Base-by-base conservation (phyloP, 257 asterid species). In the Solanum medicagineum region DNA sequence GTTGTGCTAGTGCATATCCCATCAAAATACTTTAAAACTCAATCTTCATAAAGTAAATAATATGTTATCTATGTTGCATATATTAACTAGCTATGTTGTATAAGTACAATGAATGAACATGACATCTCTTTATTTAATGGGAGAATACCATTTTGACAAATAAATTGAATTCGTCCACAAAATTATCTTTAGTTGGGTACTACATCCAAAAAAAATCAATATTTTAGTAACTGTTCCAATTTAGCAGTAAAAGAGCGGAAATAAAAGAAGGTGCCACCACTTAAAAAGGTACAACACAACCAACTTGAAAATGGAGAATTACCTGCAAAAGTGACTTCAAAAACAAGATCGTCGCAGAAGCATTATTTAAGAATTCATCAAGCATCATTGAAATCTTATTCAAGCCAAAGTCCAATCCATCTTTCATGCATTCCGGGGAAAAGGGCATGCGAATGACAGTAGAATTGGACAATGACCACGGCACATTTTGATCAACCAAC, bases 381-480 rank as follows among this genome's bases (percentile, higher is more conserved):
- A 90, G 91, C 81, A 94, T 86, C 87, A 83, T 32, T 32, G 89
- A 80, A 86, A 93, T 86, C 89, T 88, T 93, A 80, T 85, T 84
- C 56, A 87, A 83, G 87, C 91, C 93, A 89, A 85, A 86, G 81
- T 91, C 93, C 75, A 86, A 83, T 84, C 91, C 98, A 86, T 89
- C 97, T 87, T 89, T 90, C 90, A 87, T 85, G 87, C 89, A 87
- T 84, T 92, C 91, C 16, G 94, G 84, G 84, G 98, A 96, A 89
- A 96, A 94, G 68, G 99, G 99, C 91, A 96, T 88, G 85, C 99
- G 99, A 89, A 96, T 91, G 51, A 94, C 87, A 82, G 96, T 96
- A 86, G 93, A 91, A 87, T 93, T 90, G 73, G 93, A 87, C 84
- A 89, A 87, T 36, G 94, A 93, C 98, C 98, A 93, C 20, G 93